Evolutionary conservation across 257 asterid species (phyloP), one percentile per base, ranked within the genome.

Genomic region (Gentiana macrophylla): DNA sequence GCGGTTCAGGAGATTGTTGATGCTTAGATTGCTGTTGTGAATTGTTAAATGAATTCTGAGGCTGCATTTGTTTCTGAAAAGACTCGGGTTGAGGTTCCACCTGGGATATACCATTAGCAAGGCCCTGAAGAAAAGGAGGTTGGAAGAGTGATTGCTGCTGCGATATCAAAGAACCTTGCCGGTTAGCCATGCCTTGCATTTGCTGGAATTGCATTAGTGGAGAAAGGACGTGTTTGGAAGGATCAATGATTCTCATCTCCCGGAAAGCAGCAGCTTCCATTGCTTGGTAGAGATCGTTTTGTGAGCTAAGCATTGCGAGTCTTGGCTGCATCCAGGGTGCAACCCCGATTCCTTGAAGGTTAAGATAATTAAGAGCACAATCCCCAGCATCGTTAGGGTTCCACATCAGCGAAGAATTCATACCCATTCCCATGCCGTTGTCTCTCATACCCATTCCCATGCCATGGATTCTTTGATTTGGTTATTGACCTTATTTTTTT

Each of bases 301-400:
- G 90, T 77, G 79, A 64, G 63, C 82, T 75, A 5, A 79, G 71
- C 63, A 77, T 55, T 6, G 94, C 66, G 6, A 71, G 0, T 65
- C 77, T 76, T 4, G 80, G 84, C 64, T 81, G 94, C 94, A 84
- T 76, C 94, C 86, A 81, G 2, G 84, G 82, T 5, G 77, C 9
- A 33, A 67, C 64, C 4, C 88, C 94, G 76, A 81, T 60, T 56
- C 92, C 96, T 58, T 75, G 93, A 36, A 67, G 72, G 76, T 77
- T 77, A 38, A 83, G 52, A 37, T 79, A 61, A 60, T 79, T 86
- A 59, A 80, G 66, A 45, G 86, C 86, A 33, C 56, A 65, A 46
- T 68, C 67, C 12, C 72, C 77, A 13, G 41, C 58, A n/a, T 78
- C 91, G 50, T 85, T 88, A 9, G 76, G 79, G 62, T 76, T 69